These are phyloP conservation scores for Zasmidium angulare DNA, from an alignment of 2,329 filamentous ascomycete species.

Conservation along the genomic window DNA sequence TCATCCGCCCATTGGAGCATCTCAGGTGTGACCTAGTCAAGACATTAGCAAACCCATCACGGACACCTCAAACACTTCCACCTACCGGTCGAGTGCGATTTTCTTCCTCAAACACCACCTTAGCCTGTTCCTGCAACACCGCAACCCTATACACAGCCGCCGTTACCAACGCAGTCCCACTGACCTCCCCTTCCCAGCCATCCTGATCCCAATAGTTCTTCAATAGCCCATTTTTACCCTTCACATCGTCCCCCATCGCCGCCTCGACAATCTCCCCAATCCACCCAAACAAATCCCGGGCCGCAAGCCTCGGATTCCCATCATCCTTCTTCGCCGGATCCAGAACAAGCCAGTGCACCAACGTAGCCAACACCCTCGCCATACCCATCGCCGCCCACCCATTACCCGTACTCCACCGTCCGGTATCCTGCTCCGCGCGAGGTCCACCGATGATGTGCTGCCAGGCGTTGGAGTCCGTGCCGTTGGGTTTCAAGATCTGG, in stretches of 20 bases:
- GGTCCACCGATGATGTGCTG: slow-evolving; percentile 45
- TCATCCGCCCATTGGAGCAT: slow-evolving; percentile 43
- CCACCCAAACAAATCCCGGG: slow-evolving; percentile 31
- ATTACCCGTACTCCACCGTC: slow-evolving; percentile 51
- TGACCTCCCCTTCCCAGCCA: slow-evolving; percentile 4
- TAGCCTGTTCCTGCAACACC: slow-evolving; percentile 1
- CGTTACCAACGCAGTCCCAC: background rate
- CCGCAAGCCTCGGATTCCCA: slow-evolving; percentile 9
- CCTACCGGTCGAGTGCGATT: slow-evolving; percentile 3
- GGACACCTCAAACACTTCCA: too few species aligned
- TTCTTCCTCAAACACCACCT: background rate
- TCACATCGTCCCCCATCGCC: slow-evolving; percentile 27
- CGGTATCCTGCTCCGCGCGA: slow-evolving; percentile 36
- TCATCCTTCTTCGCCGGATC: slow-evolving; percentile 3
- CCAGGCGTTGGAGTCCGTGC: slow-evolving; percentile 38
- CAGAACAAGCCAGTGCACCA: slow-evolving; percentile 21
- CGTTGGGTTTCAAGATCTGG: slow-evolving; percentile 38
- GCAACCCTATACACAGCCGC: slow-evolving; percentile 3
- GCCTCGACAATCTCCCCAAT: slow-evolving; percentile 42
- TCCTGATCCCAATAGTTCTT: slow-evolving; percentile 12
- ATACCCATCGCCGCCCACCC: slow-evolving; percentile 52
- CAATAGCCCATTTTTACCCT: slow-evolving; percentile 32
- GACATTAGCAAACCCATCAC: background rate
- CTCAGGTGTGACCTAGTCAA: slow-evolving; percentile 5
- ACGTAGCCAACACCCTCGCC: slow-evolving; percentile 47